Evolutionary conservation across 2,329 filamentous ascomycete genomes (phyloP), one percentile per base, ranked within the genome.

Genomic region (Verticillium klebahnii): DNA sequence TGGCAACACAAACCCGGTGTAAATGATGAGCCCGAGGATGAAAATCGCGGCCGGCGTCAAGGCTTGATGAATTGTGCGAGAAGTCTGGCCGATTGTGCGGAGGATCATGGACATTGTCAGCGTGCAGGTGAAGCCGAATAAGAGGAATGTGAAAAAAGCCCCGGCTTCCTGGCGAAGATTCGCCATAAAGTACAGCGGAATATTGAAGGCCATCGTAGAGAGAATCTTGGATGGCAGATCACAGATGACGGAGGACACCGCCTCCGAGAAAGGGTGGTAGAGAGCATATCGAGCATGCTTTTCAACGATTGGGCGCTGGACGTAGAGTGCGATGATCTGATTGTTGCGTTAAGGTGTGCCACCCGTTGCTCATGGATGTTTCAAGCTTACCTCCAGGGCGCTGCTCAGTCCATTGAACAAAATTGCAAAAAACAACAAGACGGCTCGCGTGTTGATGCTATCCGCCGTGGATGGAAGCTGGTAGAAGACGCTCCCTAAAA

Each of bases 401-500:
- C 65, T 67, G 31, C 65, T 65, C 71, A 74, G 60, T 0, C 66
- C 68, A 25, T 71, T 70, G 50, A 78, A 71, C 3, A 80, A 61
- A 19, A 73, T 68, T 1, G 67, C 61, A 34, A 72, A 71, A 63
- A 72, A 73, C 14, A 73, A 57, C 1, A 72, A 60, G 11, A 66
- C 58, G 55, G 62, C 63, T 15, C 67, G 65, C 2, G 64, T 63
- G 71, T 82, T 89, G 73, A 90, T 88, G 65, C 80, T 85, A 14
- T 70, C 68, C 1, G 85, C 86, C 52, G 78, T 76, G 1, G 74
- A 62, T 6, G 75, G 68, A 36, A 89, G 73, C 69, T 89, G 84
- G 63, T 89, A 87, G 74, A 91, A 91, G 7, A 90, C 74, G 50
- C 83, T 87, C 1, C 85, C 85, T 39, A 90, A 82, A 63, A 91